Conservation (phyloP, 805 yeast genomes). For the Kazachstania martiniae region DNA sequence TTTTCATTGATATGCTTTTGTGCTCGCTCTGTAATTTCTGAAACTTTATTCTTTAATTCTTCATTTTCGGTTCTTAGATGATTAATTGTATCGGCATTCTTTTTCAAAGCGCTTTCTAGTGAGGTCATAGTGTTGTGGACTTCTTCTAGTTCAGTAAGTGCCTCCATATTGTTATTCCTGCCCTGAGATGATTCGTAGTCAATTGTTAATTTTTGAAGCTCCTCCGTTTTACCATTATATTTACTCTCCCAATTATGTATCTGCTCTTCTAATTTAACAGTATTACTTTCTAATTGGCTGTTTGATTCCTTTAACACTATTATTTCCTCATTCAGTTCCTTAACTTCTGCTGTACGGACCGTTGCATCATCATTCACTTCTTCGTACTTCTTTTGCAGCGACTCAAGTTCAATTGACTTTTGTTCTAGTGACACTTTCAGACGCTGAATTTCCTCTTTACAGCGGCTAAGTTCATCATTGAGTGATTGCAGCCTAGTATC, state of each 20-base stretch:
- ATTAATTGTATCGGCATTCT: constrained; percentile 20
- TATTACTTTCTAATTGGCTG: too few relatives aligned
- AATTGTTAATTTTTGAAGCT: constrained; percentile 11
- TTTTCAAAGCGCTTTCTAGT: constrained; percentile 23
- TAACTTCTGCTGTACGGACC: constrained; percentile 30
- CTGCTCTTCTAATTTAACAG: constrained; percentile 24
- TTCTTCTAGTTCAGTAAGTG: constrained; percentile 28
- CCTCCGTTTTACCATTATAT: constrained; percentile 10
- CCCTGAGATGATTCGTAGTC: constrained; percentile 23
- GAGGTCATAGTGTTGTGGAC: constrained; percentile 28
- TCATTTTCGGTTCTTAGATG: constrained; percentile 21
- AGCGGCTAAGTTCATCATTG: too few relatives aligned
- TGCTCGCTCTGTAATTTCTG: constrained; percentile 6
- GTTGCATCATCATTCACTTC: constrained; percentile 25
- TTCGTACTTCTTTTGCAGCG: too few relatives aligned
- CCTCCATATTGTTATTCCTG: constrained; percentile 23
- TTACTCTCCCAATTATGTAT: constrained; percentile 18
- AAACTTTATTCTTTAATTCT: constrained; percentile 12
- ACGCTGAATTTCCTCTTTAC: constrained; percentile 12
- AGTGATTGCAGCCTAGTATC: too few relatives aligned
- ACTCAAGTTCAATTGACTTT: too few relatives aligned
- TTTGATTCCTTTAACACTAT: constrained; percentile 28
- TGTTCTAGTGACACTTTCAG: too few relatives aligned
- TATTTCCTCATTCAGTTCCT: constrained; percentile 25
- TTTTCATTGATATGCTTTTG: constrained; percentile 12